Evolutionary conservation across 2,329 filamentous ascomycete genomes (phyloP).

Genomic region (Tolypocladium ovalisporum): DNA sequence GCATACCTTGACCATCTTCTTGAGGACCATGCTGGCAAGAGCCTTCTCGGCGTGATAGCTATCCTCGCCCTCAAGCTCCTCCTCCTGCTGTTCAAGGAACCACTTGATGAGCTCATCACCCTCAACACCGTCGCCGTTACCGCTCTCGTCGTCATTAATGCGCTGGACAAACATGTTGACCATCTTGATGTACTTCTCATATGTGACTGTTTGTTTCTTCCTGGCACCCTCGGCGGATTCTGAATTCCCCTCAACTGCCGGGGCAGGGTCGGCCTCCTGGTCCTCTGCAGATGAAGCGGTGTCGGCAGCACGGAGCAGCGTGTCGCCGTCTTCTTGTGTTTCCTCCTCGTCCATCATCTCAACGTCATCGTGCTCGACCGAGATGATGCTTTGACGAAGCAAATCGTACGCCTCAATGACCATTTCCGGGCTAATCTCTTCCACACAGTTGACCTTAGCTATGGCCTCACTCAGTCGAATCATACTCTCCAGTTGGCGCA

Average conservation of each 20-base stretch:
- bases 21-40: slow-evolving; percentile 75
- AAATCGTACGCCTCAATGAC: slow-evolving; percentile 89
- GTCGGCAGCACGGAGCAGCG: slow-evolving; percentile 27
- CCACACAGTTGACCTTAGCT: slow-evolving; percentile 92
- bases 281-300: slow-evolving; percentile 30
- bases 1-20: slow-evolving; percentile 88
- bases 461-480: slow-evolving; percentile 97
- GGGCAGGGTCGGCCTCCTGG: slow-evolving; percentile 34
- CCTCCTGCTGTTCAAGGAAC: slow-evolving; percentile 89
- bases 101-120: slow-evolving; percentile 72
- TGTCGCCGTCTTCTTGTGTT: slow-evolving; percentile 33
- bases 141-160: slow-evolving; percentile 72
- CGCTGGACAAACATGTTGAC: slow-evolving; percentile 75
- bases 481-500: slow-evolving; percentile 89
- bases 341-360: slow-evolving; percentile 75
- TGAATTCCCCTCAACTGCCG: slow-evolving; percentile 23
- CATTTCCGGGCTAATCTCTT: slow-evolving; percentile 74
- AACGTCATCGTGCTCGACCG: slow-evolving; percentile 93
- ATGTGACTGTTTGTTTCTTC: slow-evolving; percentile 78
- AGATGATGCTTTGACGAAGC: slow-evolving; percentile 89
- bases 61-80: slow-evolving; percentile 69
- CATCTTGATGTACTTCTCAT: slow-evolving; percentile 89
- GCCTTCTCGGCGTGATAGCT: slow-evolving; percentile 66
- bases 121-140: slow-evolving; percentile 70
- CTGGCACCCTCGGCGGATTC: slow-evolving; percentile 28